Evolutionary conservation across 2,329 filamentous ascomycete species (phyloP).

Genomic region (Ceratocystis destructans): DNA sequence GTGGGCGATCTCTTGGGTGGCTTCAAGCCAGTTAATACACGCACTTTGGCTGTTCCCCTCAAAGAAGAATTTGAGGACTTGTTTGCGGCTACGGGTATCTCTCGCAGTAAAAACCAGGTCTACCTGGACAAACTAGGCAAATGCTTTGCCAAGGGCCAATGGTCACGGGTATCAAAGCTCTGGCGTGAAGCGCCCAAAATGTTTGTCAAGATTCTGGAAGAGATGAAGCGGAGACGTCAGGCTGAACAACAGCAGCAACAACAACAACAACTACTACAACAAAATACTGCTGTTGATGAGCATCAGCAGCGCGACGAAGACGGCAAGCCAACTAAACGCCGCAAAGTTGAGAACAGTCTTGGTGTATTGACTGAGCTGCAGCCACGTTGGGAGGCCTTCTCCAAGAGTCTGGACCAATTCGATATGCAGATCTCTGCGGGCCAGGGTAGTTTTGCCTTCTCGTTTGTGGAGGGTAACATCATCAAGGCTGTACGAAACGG

Average conservation of each 20-base stretch:
- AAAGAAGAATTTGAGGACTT: conserved; percentile 90
- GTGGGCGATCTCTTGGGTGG: conserved; percentile 90
- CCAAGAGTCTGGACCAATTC: conserved; percentile 59
- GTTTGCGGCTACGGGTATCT: conserved; percentile 74
- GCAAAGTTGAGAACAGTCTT: conserved; percentile 43
- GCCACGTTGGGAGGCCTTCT: conserved; percentile 69
- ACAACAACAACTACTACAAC: conserved; percentile 21
- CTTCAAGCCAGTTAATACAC: conserved; percentile 88
- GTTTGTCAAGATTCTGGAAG: conserved; percentile 57
- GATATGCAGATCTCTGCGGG: conserved; percentile 50
- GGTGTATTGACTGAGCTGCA: conserved; percentile 44
- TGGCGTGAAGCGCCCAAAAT: conserved; percentile 84
- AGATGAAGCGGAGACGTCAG: conserved; percentile 35
- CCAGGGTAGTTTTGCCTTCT: conserved; percentile 71
- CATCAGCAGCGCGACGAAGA: conserved; percentile 27
- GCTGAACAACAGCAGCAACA: conserved; percentile 26
- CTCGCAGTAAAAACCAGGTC: conserved; percentile 69
- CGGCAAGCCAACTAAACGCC: conserved; percentile 54
- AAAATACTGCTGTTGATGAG: conserved; percentile 15
- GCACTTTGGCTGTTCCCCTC: conserved; percentile 73
- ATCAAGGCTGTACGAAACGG: conserved; percentile 92
- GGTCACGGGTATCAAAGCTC: conserved; percentile 70
- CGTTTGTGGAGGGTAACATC: conserved; percentile 90
- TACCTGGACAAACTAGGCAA: conserved; percentile 74
- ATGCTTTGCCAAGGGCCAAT: conserved; percentile 67